Percentiles rank a stretch among this genome's conserved stretches.
Conservation (phyloP, 164 flowering plant genomes). For the Sedum album region DNA sequence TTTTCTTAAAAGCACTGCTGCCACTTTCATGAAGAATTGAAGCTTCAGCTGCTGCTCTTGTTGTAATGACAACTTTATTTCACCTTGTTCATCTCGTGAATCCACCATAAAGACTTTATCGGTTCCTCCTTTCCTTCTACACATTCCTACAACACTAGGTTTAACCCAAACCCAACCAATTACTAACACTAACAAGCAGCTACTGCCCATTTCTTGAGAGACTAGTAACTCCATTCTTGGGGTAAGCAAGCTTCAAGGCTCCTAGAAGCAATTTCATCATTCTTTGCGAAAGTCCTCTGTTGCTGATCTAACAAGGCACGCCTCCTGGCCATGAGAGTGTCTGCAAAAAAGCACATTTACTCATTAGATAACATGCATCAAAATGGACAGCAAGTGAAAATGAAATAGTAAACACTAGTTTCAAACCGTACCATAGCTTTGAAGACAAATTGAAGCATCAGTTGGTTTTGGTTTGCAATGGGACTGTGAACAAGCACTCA, state of each 20-base stretch:
- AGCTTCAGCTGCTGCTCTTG: not conserved
- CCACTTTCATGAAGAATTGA: too few species aligned
- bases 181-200: not conserved
- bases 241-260: slow-evolving; percentile 2
- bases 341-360: not conserved
- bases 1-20: too few species aligned
- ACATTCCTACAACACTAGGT: slow-evolving; percentile 2
- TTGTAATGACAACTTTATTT: not conserved
- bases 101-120: not conserved
- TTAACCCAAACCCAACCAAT: not conserved
- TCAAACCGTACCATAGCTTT: not conserved
- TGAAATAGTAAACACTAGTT: too few species aligned
- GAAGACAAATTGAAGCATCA: not conserved
- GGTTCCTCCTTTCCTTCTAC: not conserved
- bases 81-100: not conserved
- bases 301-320: not conserved
- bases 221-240: slow-evolving; percentile 6
- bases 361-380: not conserved
- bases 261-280: not conserved
- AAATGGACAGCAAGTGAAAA: not conserved
- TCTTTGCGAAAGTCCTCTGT: not conserved
- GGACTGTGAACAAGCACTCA: not conserved
- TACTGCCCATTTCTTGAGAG: not conserved
- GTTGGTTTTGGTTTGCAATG: not conserved
- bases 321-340: not conserved